Evolutionary conservation across 2,329 filamentous ascomycete species (phyloP).

Genomic region (Pseudogymnoascus sp.): DNA sequence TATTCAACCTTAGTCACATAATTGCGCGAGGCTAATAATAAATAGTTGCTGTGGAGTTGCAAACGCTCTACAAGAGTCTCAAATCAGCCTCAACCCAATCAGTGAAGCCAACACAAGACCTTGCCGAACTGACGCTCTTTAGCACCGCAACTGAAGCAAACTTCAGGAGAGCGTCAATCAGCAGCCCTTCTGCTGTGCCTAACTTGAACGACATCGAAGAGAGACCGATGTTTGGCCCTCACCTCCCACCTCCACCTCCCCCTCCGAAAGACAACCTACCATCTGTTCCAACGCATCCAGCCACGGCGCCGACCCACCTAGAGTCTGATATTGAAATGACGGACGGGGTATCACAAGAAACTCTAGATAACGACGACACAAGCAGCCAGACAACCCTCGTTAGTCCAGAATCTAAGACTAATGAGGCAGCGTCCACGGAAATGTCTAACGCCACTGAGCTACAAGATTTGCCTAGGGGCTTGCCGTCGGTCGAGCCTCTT

Average conservation of each 20-base stretch:
- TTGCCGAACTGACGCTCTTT: constrained; percentile 74
- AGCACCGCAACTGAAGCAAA: constrained; percentile 47
- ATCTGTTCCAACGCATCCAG: constrained; percentile 12
- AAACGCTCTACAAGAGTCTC: constrained; percentile 62
- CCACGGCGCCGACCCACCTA: constrained; percentile 16
- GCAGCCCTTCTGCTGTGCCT: constrained; percentile 25
- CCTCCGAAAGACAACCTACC: constrained; percentile 20
- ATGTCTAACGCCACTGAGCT: not conserved
- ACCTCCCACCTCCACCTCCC: not conserved
- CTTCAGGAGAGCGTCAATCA: constrained; percentile 41
- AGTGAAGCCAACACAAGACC: constrained; percentile 65
- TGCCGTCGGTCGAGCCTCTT: not conserved
- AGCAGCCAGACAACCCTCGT: constrained; percentile 35
- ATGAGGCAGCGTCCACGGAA: constrained; percentile 14
- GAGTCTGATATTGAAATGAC: constrained; percentile 27
- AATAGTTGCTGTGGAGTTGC: constrained; percentile 67
- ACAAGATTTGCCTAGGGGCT: not conserved
- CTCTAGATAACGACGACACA: constrained; percentile 23
- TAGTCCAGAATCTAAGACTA: constrained; percentile 22
- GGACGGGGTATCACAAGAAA: constrained; percentile 23
- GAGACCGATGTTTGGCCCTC: constrained; percentile 3
- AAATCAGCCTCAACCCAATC: constrained; percentile 54
- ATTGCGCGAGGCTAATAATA: constrained; percentile 17
- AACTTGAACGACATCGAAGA: not conserved
- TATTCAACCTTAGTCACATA: constrained; percentile 22